phyloP scores from a whole-genome alignment of 495 filamentous ascomycete species.

The Opeltia flavorubescens region DNA sequence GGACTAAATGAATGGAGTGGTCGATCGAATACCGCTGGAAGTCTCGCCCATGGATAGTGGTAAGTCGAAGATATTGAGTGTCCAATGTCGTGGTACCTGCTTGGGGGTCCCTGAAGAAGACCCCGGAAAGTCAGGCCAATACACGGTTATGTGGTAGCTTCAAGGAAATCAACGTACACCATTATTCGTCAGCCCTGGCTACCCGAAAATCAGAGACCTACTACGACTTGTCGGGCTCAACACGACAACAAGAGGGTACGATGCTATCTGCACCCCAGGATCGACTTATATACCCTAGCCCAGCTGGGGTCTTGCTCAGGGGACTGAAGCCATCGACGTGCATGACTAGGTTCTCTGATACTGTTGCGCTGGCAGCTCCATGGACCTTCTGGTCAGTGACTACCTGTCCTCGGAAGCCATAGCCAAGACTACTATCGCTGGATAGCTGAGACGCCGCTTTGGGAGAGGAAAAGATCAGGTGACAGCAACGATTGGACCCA shows the following conservation, averaged over 20 bases:
- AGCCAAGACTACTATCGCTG: no score
- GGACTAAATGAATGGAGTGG: constrained; percentile 59
- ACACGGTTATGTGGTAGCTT: not conserved
- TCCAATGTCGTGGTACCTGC: constrained; percentile 42
- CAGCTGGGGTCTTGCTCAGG: no score
- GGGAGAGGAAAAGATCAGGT: not conserved
- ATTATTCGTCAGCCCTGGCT: not conserved
- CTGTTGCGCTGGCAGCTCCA: not conserved
- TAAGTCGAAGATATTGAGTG: constrained; percentile 43
- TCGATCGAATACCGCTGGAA: constrained; percentile 67
- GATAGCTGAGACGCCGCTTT: not conserved
- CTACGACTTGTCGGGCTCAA: no score
- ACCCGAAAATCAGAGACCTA: no score
- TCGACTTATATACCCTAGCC: no score
- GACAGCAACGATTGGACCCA: not conserved
- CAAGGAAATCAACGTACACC: not conserved
- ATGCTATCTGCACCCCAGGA: no score
- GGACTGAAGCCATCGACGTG: no score
- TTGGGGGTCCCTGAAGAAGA: constrained; percentile 31
- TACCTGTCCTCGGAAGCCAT: no score
- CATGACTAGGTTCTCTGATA: no score
- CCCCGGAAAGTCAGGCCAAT: not conserved
- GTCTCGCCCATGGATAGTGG: constrained; percentile 50
- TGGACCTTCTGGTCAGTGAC: no score
- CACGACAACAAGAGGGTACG: no score